Evolutionary conservation across 768 basidiomycete genomes (phyloP), one percentile per base, ranked within the genome.

Genomic region (Tylopilus sp.): DNA sequence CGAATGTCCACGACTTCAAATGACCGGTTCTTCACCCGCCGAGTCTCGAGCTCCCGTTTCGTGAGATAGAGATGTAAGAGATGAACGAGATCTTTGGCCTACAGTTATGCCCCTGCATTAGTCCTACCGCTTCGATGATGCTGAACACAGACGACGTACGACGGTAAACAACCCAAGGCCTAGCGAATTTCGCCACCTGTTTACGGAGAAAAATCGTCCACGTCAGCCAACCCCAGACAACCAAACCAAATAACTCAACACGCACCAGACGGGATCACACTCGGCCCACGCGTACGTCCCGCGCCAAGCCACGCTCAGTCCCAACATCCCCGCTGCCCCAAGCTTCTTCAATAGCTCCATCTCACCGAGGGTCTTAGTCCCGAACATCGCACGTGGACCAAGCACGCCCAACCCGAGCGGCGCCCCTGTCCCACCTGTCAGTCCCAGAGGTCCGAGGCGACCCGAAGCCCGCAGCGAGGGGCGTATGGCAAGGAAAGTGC

Each of bases 191-290:
- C 87, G 73, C 86, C 86, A 80, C 75, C 76, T 77, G 21, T 10
- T 7, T 3, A 21, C 23, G 4, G n/a, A 40, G 13, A 15, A 26
- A 31, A 17, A 31, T 17, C 11, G 13, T 17, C n/a, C 39, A 9
- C 10, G 30, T 61, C 30, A 57, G 48, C 20, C 20, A 15, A 0
- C 15, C 3, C 2, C 8, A 3, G 2, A 26, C 4, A 8, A 18
- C 39, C 8, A 10, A 48, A 22, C 11, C 36, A 41, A 40, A 23
- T 26, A 2, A 8, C 28, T 28, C 11, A 2, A 7, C 20, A 20
- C 63, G 44, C 50, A 83, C 87, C 88, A 90, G 15, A 89, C 83
- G 13, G 88, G 88, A 65, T 89, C 88, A 40, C 76, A 76, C 56
- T 81, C 80, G 4, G 78, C 73, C 81, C 85, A 86, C n/a, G 75